Evolutionary conservation across 1,139 yeast genomes (phyloP).

Genomic region (Blastobotrys aristatus): DNA sequence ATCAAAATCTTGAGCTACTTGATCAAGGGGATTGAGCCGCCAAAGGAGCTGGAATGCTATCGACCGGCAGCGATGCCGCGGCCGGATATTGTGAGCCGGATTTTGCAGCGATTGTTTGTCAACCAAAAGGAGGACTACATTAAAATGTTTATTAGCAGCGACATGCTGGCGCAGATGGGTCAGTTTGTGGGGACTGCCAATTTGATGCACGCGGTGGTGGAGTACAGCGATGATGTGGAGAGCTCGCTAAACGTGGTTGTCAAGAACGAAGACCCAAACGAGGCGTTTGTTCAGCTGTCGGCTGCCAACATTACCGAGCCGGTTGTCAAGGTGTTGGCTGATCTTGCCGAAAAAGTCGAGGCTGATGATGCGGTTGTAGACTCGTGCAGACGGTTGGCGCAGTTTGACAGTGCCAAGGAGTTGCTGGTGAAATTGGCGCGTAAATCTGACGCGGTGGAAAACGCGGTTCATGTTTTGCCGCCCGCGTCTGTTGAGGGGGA

Average conservation of each 20-base stretch:
- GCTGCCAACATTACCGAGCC: neutral
- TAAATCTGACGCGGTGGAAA: neutral
- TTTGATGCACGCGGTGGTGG: slow-evolving; percentile 19
- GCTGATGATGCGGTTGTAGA: neutral
- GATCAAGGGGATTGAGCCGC: slow-evolving; percentile 18
- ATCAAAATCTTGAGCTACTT: slow-evolving; percentile 19
- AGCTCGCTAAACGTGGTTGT: slow-evolving; percentile 7
- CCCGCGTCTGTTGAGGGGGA: neutral
- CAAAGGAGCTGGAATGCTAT: slow-evolving; percentile 16
- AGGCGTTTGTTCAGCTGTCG: slow-evolving; percentile 12
- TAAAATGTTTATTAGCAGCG: slow-evolving; percentile 16
- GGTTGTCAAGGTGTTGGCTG: neutral
- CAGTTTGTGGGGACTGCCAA: slow-evolving; percentile 23
- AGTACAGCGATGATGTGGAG: slow-evolving; percentile 5
- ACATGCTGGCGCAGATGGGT: slow-evolving; percentile 19
- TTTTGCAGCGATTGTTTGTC: slow-evolving; percentile 19
- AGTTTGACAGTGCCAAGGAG: neutral
- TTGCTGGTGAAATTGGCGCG: neutral
- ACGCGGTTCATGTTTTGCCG: slow-evolving; percentile 1
- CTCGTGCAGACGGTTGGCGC: neutral
- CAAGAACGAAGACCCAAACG: neutral
- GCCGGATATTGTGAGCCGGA: slow-evolving; percentile 21
- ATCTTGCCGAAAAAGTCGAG: neutral
- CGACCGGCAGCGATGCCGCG: slow-evolving; percentile 23
- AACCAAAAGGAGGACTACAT: slow-evolving; percentile 16